Evolutionary conservation across 2,329 filamentous ascomycete species (phyloP), one percentile per base, ranked within the genome.

Genomic region (Fusarium multiceps): DNA sequence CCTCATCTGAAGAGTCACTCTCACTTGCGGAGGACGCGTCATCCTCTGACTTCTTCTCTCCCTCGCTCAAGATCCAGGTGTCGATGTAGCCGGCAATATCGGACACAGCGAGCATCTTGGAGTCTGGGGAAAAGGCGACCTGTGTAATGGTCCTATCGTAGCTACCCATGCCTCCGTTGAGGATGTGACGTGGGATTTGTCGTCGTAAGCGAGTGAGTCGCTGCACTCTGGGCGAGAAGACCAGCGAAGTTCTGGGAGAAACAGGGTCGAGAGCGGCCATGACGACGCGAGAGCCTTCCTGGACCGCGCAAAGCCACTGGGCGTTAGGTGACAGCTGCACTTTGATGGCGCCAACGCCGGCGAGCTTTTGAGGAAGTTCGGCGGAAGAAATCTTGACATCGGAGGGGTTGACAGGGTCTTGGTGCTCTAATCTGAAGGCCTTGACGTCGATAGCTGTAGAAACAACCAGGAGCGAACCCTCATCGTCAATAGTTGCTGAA

Each of bases 1-100:
- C 84, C 20, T 83, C 82, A 13, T 83, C 80, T 8, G 80, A 82
- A 21, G 76, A 79, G 47, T 81, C 80, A 43, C 79, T 79, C 54
- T 82, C 83, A 28, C 80, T 80, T 18, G 79, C 74, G 9, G 75
- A 78, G 48, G 76, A 75, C 61, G 72, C 75, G 66, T 81, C 78
- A 77, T 77, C 76, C 21, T 78, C 72, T 11, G 71, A 68, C 32
- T 78, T 74, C 55, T 81, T 77, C 59, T 78, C 73, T 5, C 67
- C 69, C 11, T 78, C 77, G 58, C 81, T 86, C 57, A 97, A 80
- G 3, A 93, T 82, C 92, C 94, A 99, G 20, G 91, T 93, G 76
- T 98, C 94, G 32, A 98, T 85, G 79, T 90, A 93, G 45, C 96
- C 96, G 45, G 92, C 90, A 55, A 98, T 81, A 78, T 98, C 95